Evolutionary conservation across 257 asterid species (phyloP).

Genomic region (Solanum pennellii): DNA sequence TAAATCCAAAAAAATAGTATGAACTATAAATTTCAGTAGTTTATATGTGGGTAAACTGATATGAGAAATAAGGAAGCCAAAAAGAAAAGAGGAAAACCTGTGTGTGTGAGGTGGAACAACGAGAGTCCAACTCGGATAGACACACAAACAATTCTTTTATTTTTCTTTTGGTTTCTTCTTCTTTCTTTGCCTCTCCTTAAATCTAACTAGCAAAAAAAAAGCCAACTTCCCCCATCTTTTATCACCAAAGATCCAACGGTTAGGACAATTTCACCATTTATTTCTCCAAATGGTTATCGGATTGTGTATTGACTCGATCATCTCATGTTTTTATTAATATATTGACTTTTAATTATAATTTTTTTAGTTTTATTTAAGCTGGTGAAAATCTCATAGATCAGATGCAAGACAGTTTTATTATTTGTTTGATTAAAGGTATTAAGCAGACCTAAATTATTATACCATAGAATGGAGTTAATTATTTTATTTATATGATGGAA

Average conservation of each 20-base stretch:
- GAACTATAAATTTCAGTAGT: background rate
- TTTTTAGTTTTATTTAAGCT: too few relatives aligned
- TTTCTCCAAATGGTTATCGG: background rate
- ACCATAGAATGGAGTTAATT: too few relatives aligned
- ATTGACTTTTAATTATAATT: too few relatives aligned
- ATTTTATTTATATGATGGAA: too few relatives aligned
- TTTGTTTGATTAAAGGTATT: too few relatives aligned
- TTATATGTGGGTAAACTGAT: background rate
- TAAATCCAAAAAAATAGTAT: background rate
- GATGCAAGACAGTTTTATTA: too few relatives aligned
- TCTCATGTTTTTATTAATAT: too few relatives aligned
- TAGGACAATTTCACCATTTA: background rate
- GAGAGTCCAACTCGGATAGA: conserved; percentile 19
- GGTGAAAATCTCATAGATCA: too few relatives aligned
- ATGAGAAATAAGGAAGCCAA: background rate
- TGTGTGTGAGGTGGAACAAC: conserved; percentile 17
- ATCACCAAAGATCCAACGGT: conserved; percentile 3
- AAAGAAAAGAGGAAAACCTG: background rate
- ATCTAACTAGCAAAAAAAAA: background rate
- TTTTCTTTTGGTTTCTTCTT: background rate
- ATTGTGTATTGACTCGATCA: too few relatives aligned
- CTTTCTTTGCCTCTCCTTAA: background rate
- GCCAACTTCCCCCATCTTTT: background rate
- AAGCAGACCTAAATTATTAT: too few relatives aligned
- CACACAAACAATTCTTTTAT: background rate